Percentiles rank a stretch among this genome's conserved stretches.
phyloP scores from a whole-genome alignment of 768 basidiomycete species.

The Lactarius sanguifluus region DNA sequence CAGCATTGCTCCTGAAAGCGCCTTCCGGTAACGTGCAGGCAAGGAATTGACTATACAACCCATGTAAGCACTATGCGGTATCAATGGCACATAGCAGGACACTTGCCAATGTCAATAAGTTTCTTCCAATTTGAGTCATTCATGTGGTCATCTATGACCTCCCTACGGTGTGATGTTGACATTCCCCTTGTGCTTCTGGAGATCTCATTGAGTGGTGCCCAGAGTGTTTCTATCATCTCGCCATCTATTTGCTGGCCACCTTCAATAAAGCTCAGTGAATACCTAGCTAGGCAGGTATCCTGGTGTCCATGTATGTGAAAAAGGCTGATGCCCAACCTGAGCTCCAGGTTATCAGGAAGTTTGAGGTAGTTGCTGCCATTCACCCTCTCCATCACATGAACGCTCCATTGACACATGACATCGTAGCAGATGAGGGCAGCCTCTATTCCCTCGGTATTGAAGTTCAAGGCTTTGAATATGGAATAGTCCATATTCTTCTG shows the following conservation, averaged over 20 bases:
- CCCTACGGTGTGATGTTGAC: too few relatives aligned
- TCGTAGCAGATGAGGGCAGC: too few relatives aligned
- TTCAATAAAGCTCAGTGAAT: constrained; percentile 2
- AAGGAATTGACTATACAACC: not conserved
- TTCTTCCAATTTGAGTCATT: constrained; percentile 11
- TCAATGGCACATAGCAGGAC: not conserved
- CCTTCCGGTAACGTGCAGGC: not conserved
- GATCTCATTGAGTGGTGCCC: too few relatives aligned
- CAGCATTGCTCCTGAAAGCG: not conserved
- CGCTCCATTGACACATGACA: constrained; percentile 1
- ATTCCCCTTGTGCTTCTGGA: too few relatives aligned
- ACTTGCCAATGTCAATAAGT: not conserved
- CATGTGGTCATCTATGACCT: too few relatives aligned
- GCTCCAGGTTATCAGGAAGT: not conserved
- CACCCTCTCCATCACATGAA: constrained; percentile 10
- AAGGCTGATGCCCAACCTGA: too few relatives aligned
- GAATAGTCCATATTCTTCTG: not conserved
- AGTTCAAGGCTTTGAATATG: too few relatives aligned
- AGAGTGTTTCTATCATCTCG: constrained; percentile 9
- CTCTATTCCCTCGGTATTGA: too few relatives aligned
- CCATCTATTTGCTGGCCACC: constrained; percentile 14
- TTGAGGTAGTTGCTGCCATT: not conserved
- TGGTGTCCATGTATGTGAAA: constrained; percentile 10
- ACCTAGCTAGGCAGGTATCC: constrained; percentile 11
- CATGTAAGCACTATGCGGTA: not conserved